Evolutionary conservation across 768 basidiomycete species (phyloP), one percentile per base, ranked within the genome.

Genomic region (Daedalea quercina): DNA sequence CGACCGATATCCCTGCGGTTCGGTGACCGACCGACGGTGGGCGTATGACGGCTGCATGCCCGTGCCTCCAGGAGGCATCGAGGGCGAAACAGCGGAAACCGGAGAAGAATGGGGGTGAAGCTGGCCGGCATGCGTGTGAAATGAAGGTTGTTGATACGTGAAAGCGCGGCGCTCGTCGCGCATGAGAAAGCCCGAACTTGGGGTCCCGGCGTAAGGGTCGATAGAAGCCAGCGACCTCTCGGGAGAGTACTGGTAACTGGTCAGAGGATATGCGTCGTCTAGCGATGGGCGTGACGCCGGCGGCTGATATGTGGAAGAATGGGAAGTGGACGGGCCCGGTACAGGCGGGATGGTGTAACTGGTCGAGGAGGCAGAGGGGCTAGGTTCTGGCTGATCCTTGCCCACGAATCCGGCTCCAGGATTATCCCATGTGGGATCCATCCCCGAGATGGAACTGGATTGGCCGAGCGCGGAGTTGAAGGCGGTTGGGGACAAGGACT

Each of bases 401-500:
- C 45, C 48, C 12, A 48, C 50, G 52, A 56, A 65, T 44, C 60
- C 50, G 52, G 54, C 62, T 44, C 60, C 54, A 44, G 47, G 41
- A 24, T 60, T 60, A 26, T 60, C 55, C 61, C 61, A 60, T 48
- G 43, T 23, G 22, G 57, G 25, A 22, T 63, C 59, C 19, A 60
- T 49, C n/a, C 37, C 33, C 11, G 51, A 52, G 3, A 33, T 9
- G 11, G 58, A 13, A 45, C 50, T 51, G 26, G 59, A 19, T n/a
- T 50, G 43, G n/a, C 54, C 47, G 37, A 56, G 54, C 43, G 51
- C 52, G 47, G 54, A 24, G 37, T 47, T 60, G 1, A 78, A 73
- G 47, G 76, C 73, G 3, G 80, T 73, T 19, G 87, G 86, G 3
- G 86, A 86, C 34, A 76, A 67, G 17, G 85, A 87, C 58, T 82